These are phyloP conservation scores for Cordyceps fumosorosea DNA, from an alignment of 2,329 filamentous ascomycete species.

Conservation along the genomic window DNA sequence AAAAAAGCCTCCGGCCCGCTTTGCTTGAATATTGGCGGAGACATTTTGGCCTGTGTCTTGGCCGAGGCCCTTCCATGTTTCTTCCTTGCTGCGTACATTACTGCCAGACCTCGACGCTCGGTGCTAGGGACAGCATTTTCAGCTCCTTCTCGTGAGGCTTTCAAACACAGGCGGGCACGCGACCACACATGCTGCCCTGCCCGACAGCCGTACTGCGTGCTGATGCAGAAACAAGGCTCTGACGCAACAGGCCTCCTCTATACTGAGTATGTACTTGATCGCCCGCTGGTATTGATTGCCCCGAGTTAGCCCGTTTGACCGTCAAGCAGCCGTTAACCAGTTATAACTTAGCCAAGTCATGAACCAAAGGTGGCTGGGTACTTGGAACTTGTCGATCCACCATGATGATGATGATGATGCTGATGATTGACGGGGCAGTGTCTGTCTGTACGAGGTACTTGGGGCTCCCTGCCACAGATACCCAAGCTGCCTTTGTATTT, in stretches of 20 bases:
- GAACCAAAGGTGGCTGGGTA: neutral
- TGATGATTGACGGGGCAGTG: neutral
- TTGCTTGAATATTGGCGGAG: neutral
- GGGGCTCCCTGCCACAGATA: neutral
- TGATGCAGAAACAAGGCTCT: neutral
- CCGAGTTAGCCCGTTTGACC: too few species aligned
- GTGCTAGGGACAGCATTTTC: neutral
- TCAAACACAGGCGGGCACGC: neutral
- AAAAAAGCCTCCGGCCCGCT: neutral
- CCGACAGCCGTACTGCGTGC: too few species aligned
- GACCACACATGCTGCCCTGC: neutral
- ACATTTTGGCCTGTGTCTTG: neutral
- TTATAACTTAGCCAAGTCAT: neutral
- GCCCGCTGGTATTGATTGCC: too few species aligned
- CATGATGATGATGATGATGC: neutral
- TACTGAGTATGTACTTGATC: too few species aligned
- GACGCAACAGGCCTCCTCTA: too few species aligned
- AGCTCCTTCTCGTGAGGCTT: neutral
- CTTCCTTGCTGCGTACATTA: too few species aligned
- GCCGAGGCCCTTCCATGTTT: neutral
- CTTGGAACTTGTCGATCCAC: neutral
- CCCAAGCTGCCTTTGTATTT: too few species aligned
- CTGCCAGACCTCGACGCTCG: too few species aligned
- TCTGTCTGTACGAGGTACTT: neutral
- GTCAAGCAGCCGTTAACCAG: too few species aligned